A percentile compares a stretch with the other conserved stretches of the same genome.
phyloP scores from a whole-genome alignment of 164 flowering plant species.

The Nelumbo lutea region DNA sequence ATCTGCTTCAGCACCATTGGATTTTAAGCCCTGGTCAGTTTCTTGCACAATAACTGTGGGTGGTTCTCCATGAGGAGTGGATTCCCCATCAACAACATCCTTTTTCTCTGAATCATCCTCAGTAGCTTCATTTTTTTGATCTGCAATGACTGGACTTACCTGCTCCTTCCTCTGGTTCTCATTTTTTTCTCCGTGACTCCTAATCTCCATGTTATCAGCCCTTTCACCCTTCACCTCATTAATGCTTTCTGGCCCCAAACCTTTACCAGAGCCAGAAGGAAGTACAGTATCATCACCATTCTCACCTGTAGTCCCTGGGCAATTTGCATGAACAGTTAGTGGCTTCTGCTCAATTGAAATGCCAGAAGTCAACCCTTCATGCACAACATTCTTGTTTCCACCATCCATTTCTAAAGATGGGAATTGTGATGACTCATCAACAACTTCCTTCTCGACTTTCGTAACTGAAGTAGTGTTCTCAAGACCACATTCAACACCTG shows the following conservation, averaged over 20 bases:
- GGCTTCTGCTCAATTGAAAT: slow-evolving; percentile 11
- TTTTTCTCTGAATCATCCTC: slow-evolving; percentile 28
- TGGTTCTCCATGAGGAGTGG: slow-evolving; percentile 19
- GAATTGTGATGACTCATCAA: slow-evolving; percentile 19
- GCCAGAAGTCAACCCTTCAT: slow-evolving; percentile 5
- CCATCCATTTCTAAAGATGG: slow-evolving; percentile 8
- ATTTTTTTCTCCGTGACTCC: slow-evolving; percentile 8
- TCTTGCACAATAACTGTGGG: slow-evolving; percentile 16
- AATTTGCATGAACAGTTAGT: slow-evolving; percentile 5
- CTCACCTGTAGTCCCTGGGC: slow-evolving; percentile 6
- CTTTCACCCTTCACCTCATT: slow-evolving; percentile 26
- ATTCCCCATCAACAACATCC: slow-evolving; percentile 22
- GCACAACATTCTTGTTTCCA: slow-evolving; percentile 6
- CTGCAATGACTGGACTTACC: slow-evolving; percentile 14
- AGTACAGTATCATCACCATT: slow-evolving; percentile 9
- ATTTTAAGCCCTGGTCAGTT: slow-evolving; percentile 10
- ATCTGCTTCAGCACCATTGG: slow-evolving; percentile 26
- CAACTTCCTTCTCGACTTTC: slow-evolving; percentile 18
- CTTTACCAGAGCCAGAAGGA: slow-evolving; percentile 15
- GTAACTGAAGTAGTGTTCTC: slow-evolving; percentile 7
- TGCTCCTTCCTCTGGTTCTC: slow-evolving; percentile 20
- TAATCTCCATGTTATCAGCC: slow-evolving; percentile 19
- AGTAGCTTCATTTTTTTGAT: slow-evolving; percentile 14
- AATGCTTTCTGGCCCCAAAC: slow-evolving; percentile 9
- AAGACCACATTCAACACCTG: slow-evolving; percentile 8